Evolutionary conservation across 163 green algal species (phyloP).

Genomic region (Picocystis sp.): DNA sequence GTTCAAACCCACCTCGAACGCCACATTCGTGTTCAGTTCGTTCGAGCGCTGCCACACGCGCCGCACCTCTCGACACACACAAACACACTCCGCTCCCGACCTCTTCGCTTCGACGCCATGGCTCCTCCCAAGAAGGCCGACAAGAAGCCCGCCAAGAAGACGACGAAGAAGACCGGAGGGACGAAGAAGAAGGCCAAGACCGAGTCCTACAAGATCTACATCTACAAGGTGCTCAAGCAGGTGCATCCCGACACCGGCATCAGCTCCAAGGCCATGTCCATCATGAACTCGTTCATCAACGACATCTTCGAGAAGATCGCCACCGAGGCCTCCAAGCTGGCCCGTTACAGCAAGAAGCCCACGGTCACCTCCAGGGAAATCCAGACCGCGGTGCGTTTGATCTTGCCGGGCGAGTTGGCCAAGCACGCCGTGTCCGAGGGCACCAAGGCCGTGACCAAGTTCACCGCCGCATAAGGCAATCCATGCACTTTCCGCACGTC

Average conservation of each 20-base stretch:
- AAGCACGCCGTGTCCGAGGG: conserved; percentile 82
- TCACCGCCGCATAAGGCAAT: conserved; percentile 51
- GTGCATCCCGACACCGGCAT: conserved; percentile 69
- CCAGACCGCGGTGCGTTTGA: conserved; percentile 34
- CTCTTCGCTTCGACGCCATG: too few relatives aligned
- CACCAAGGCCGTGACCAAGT: conserved; percentile 92
- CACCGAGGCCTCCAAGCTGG: conserved; percentile 53
- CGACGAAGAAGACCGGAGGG: not conserved
- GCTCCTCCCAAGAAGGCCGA: too few relatives aligned
- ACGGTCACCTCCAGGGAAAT: conserved; percentile 19
- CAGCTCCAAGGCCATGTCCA: conserved; percentile 35
- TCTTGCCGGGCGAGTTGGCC: conserved; percentile 73
- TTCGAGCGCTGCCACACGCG: too few relatives aligned
- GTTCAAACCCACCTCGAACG: too few relatives aligned
- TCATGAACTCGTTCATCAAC: conserved; percentile 74
- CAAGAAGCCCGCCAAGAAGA: too few relatives aligned
- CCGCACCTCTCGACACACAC: too few relatives aligned
- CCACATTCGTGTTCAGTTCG: too few relatives aligned
- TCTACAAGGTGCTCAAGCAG: conserved; percentile 74
- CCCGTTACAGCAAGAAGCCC: conserved; percentile 50
- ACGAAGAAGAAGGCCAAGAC: conserved; percentile 17
- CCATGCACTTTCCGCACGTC: too few relatives aligned
- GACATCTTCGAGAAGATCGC: conserved; percentile 50
- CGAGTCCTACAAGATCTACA: conserved; percentile 64
- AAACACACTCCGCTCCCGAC: too few relatives aligned